phyloP scores from a whole-genome alignment of 805 yeast species.

The Saturnispora sekii region DNA sequence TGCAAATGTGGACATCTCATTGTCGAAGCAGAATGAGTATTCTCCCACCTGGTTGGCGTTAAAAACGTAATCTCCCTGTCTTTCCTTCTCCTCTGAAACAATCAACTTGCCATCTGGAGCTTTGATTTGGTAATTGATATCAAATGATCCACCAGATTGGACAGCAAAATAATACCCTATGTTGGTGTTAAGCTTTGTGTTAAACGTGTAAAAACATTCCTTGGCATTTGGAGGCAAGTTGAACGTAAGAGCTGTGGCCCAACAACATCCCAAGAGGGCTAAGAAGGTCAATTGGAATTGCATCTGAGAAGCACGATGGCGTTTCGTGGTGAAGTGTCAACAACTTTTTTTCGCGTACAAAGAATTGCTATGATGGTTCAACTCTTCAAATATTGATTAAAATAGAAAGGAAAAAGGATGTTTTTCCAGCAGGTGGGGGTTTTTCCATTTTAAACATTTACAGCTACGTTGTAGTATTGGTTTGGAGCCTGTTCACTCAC shows the following conservation, averaged over 20 bases:
- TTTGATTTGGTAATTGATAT: conserved; percentile 58
- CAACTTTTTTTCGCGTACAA: too few species aligned
- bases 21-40: conserved; percentile 78
- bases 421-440: too few species aligned
- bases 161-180: conserved; percentile 79
- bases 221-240: conserved; percentile 65
- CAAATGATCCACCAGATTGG: conserved; percentile 70
- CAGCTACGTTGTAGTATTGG: too few species aligned
- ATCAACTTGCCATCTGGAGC: conserved; percentile 49
- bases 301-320: too few species aligned
- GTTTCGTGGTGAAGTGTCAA: too few species aligned
- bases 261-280: not conserved
- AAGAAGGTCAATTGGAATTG: not conserved
- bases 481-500: too few species aligned
- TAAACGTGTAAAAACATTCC: conserved; percentile 63
- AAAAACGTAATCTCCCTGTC: conserved; percentile 75
- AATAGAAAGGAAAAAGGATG: too few species aligned
- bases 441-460: too few species aligned
- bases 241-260: conserved; percentile 58
- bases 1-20: conserved; percentile 71
- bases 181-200: conserved; percentile 46
- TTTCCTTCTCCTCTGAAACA: conserved; percentile 47
- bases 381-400: too few species aligned
- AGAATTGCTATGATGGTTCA: too few species aligned
- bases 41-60: conserved; percentile 62